Base-by-base conservation (phyloP, 2,329 filamentous ascomycete genomes). In the Endocalyx cinctus region DNA sequence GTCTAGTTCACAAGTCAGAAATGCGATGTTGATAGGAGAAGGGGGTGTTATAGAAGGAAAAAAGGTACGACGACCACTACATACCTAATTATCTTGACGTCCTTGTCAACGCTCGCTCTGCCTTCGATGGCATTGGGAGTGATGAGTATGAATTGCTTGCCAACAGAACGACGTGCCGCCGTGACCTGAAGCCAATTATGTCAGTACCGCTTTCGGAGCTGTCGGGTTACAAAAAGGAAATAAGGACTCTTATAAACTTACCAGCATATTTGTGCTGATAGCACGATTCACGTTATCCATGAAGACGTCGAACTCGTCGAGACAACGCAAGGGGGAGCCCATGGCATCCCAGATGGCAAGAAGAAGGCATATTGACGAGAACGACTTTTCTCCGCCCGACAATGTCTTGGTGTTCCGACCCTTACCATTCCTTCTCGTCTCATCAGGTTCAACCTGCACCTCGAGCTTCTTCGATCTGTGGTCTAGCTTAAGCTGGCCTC, bases 301-400 rank as follows among this genome's bases (percentile, higher is more conserved):
- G 69, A 96, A 98, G 19, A 98, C 92, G 57, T 98, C 92, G 55
- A 97, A 98, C 62, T 98, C 92, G 61, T 98, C 92, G 34, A 98
- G 70, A 54, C 92, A 98, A 34, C 92, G 79, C 40, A 98, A 83
- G 1, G 89, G 90, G 13, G 88, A 94, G 10, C 92, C 90, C 83
- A 98, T 98, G 18, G 92, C 90, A 56, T 98, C 92, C 92, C 92
- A 98, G 13, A 98, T 82, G 3, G 88, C 79, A 19, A 98, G 72
- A 34, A 98, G 67, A 48, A 98, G 74, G 62, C 92, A 98, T 39
- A 97, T 94, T 4, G 90, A 95, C 4, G 89, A 94, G 59, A 97
- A 98, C 0, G 90, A 97, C 59, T 98, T 98, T 58, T 98, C 92
- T 18, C 92, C 92, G 33, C 92, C 92, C 7, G 89, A 96, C 2